phyloP scores from a whole-genome alignment of 495 filamentous ascomycete species.

The Neurospora cerealis region DNA sequence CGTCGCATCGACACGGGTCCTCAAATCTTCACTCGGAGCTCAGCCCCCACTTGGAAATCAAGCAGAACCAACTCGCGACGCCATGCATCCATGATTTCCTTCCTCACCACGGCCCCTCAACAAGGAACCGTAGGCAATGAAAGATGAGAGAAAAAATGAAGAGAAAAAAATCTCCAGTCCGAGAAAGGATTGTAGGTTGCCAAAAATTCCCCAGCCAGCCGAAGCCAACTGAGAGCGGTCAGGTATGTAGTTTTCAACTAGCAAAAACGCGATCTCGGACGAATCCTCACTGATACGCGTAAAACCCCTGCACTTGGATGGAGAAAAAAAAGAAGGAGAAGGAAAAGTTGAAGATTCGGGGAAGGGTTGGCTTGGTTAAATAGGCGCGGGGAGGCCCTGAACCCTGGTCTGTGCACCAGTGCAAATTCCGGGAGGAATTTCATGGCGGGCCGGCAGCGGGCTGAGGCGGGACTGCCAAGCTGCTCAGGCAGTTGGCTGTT shows the following conservation, averaged over 20 bases:
- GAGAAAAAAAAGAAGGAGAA: constrained; percentile 13
- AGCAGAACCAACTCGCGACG: neutral
- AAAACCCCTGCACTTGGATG: constrained; percentile 36
- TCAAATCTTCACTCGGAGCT: neutral
- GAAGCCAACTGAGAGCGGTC: constrained; percentile 32
- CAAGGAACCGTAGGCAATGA: constrained; percentile 20
- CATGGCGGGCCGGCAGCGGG: neutral
- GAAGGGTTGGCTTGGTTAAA: constrained; percentile 3
- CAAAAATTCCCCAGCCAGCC: constrained; percentile 26
- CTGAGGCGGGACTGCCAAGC: neutral
- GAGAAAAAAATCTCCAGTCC: neutral
- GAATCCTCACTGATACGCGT: constrained; percentile 46
- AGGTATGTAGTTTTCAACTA: constrained; percentile 48
- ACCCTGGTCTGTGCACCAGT: constrained; percentile 14
- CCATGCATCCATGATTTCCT: constrained; percentile 2
- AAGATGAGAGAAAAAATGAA: constrained; percentile 8
- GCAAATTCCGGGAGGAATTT: constrained; percentile 6
- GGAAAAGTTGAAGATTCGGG: neutral
- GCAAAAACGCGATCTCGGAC: constrained; percentile 48
- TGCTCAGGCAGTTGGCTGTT: neutral
- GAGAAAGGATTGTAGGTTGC: neutral
- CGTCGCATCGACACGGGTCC: neutral
- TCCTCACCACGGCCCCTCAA: constrained; percentile 16
- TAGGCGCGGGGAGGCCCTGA: neutral
- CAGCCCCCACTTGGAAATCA: neutral